Evolutionary conservation across 2,329 filamentous ascomycete genomes (phyloP).

Genomic region (Parascedosporium putredinis): DNA sequence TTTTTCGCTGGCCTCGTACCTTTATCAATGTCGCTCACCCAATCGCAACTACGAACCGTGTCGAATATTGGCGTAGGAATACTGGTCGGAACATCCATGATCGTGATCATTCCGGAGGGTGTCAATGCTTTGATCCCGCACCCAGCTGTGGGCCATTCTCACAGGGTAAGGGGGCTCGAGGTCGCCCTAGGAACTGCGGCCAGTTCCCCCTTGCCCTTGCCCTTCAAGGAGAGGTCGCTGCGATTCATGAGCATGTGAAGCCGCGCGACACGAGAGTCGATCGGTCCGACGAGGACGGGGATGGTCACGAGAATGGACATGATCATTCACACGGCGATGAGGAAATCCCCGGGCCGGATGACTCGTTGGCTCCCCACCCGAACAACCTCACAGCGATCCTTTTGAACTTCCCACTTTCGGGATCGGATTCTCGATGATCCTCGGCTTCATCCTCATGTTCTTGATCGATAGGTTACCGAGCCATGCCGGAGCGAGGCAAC

Average conservation of each 20-base stretch:
- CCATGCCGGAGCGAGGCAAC: constrained; percentile 55
- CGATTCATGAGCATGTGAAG: not conserved
- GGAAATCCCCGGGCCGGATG: not conserved
- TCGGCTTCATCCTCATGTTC: constrained; percentile 95
- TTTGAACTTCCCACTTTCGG: constrained; percentile 54
- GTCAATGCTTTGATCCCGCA: constrained; percentile 75
- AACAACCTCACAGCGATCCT: constrained; percentile 21
- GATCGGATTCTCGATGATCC: constrained; percentile 75
- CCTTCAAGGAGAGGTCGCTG: not conserved
- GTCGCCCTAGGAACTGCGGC: not conserved
- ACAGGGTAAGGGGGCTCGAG: constrained; percentile 17
- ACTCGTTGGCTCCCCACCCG: constrained; percentile 11
- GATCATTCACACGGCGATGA: not conserved
- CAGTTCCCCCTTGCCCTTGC: not conserved
- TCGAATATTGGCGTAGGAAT: constrained; percentile 90
- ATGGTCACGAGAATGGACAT: not conserved
- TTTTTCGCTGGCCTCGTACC: constrained; percentile 89
- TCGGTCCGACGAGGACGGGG: not conserved
- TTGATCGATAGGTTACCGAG: constrained; percentile 79
- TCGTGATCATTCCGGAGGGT: constrained; percentile 95
- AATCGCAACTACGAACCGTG: constrained; percentile 77
- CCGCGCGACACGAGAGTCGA: not conserved
- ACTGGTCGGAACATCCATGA: constrained; percentile 85
- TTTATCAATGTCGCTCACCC: constrained; percentile 76
- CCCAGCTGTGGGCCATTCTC: constrained; percentile 27